These are phyloP conservation scores for Pulchroboletus neoregius DNA, from an alignment of 1,284 basidiomycete genomes.

Conservation along the genomic window DNA sequence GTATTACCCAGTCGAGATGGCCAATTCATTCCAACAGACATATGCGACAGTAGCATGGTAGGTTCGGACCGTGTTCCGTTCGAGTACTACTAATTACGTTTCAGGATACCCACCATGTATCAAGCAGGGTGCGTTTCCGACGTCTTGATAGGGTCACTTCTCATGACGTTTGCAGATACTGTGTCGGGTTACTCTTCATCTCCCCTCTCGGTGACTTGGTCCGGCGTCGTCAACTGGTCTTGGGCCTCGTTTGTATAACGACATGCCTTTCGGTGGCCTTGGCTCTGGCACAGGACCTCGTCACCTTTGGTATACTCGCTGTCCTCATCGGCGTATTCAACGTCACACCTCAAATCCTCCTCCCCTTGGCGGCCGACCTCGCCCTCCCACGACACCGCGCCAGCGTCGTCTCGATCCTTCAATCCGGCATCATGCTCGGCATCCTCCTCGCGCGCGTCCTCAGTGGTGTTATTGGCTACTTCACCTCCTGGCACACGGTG, in stretches of 20 bases:
- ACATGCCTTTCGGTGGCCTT: conserved; percentile 54
- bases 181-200: conserved; percentile 56
- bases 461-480: conserved; percentile 62
- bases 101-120: conserved; percentile 46
- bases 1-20: conserved; percentile 45
- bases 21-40: conserved; percentile 49
- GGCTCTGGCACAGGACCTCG: conserved; percentile 45
- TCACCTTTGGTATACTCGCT: conserved; percentile 50
- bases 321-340: conserved; percentile 57
- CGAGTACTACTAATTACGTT: not conserved
- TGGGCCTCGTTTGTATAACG: conserved; percentile 46
- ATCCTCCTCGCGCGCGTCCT: conserved; percentile 65
- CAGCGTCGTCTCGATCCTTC: conserved; percentile 58
- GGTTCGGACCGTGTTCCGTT: conserved; percentile 2
- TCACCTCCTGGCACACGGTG: conserved; percentile 56
- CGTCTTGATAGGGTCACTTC: not conserved
- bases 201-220: conserved; percentile 66
- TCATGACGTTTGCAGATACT: conserved; percentile 41
- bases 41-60: conserved; percentile 57
- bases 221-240: conserved; percentile 53
- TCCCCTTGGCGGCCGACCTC: conserved; percentile 63
- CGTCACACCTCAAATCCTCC: conserved; percentile 56
- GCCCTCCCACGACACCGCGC: conserved; percentile 59
- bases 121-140: conserved; percentile 42
- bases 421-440: conserved; percentile 68